Base-by-base conservation (phyloP, 1,284 basidiomycete genomes). In the Trichosporon ovoides region DNA sequence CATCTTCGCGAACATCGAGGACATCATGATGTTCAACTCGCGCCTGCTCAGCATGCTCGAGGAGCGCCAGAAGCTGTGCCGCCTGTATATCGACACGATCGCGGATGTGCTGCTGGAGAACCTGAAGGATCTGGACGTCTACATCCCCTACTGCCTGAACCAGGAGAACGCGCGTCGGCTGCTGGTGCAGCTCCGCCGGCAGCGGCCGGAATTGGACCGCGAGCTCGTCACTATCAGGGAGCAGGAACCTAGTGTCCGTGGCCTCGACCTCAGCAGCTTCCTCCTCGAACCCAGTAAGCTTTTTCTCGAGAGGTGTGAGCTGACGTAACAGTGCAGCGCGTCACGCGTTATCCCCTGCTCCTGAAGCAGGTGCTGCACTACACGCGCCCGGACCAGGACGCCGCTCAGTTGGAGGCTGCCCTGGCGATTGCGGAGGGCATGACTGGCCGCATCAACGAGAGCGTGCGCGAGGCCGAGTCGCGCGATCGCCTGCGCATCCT, bases 1-100 rank as follows among this genome's bases (percentile, higher is more conserved):
- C 49, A 86, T 98, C 33, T 98, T 98, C 70, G 89, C 89, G 14
- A 97, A 97, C 67, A 82, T 97, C 28, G 93, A 97, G 70, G 91
- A 94, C 53, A 87, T 95, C 56, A 80, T 95, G 9, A 78, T 95
- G 24, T 87, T 85, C 55, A 93, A 94, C 68, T 93, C 90, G 84
- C 82, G 85, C 0, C 91, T 95, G 73, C 77, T 92, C 59, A 91
- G 88, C 62, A 85, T 85, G 14, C 81, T 97, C 11, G 94, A 98
- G 72, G 88, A 91, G 63, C 82, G 94, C 9, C 94, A 98, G 74
- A 89, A 88, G 67, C 85, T 88, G 18, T 91, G 89, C 67, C 80
- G 93, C n/a, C 76, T 98, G 43, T 97, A 96, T 67, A 81, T 98
- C 20, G 89, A 93, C 72, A 80, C 77, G 18, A 88, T 98, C 35